Percentiles rank a stretch among this genome's conserved stretches.
These are phyloP conservation scores for Mycena pura DNA, from an alignment of 768 basidiomycete species.

Conservation along the genomic window DNA sequence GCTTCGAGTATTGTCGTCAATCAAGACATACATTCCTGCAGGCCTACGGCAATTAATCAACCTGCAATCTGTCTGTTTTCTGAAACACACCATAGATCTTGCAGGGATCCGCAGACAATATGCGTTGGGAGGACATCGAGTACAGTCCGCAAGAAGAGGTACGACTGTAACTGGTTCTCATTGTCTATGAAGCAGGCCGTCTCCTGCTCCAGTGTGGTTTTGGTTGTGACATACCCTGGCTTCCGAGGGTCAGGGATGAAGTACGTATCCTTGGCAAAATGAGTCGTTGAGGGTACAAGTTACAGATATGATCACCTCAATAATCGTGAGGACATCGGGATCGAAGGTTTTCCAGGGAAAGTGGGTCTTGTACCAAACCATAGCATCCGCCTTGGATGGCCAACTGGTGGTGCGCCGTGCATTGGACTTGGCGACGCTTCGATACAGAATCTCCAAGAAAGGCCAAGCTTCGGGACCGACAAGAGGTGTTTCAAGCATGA, in stretches of 20 bases:
- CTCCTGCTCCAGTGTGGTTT: slow-evolving; percentile 21
- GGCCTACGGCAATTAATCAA: not conserved
- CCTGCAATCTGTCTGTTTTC: not conserved
- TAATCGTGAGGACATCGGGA: not conserved
- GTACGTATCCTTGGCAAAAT: slow-evolving; percentile 8
- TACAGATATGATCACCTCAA: not conserved
- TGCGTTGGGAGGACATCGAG: slow-evolving; percentile 13
- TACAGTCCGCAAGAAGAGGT: slow-evolving; percentile 1
- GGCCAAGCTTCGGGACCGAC: slow-evolving; percentile 16
- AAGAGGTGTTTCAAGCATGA: slow-evolving; percentile 13
- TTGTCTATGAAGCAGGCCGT: slow-evolving; percentile 25
- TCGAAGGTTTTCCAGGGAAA: slow-evolving; percentile 13
- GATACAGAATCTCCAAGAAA: not conserved
- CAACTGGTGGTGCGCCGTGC: slow-evolving; percentile 11
- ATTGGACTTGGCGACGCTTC: slow-evolving; percentile 12
- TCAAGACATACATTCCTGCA: not conserved
- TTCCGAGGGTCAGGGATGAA: too few relatives aligned
- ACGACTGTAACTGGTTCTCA: slow-evolving; percentile 14
- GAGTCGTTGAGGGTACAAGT: not conserved
- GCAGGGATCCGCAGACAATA: not conserved
- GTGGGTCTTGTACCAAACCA: slow-evolving; percentile 16
- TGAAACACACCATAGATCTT: slow-evolving; percentile 5
- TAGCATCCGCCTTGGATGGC: slow-evolving; percentile 10
- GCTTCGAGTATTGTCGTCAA: not conserved
- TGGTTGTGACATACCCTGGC: too few relatives aligned